Percentiles rank a stretch among this genome's conserved stretches.
These are phyloP conservation scores for Ophiostoma ulmi DNA, from an alignment of 2,329 filamentous ascomycete species.

Conservation along the genomic window DNA sequence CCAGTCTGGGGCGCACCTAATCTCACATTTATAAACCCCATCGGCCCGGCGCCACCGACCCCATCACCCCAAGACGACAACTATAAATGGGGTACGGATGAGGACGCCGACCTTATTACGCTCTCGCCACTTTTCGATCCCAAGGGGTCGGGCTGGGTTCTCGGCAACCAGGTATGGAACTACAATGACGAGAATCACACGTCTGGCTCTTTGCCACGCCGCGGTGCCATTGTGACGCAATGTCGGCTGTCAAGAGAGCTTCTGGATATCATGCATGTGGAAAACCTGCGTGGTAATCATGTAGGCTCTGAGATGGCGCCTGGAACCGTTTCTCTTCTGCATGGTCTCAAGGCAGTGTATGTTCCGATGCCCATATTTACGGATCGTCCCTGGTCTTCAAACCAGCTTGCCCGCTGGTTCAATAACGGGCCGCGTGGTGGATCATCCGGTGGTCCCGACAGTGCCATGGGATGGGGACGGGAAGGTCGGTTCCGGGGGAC, in stretches of 20 bases:
- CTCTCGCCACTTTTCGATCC: constrained; percentile 78
- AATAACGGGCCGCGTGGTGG: constrained; percentile 54
- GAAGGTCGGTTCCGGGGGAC: constrained; percentile 54
- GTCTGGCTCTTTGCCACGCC: constrained; percentile 58
- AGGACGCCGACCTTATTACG: constrained; percentile 41
- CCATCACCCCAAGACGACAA: constrained; percentile 29
- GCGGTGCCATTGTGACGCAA: constrained; percentile 73
- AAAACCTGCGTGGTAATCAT: constrained; percentile 67
- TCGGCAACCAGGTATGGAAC: constrained; percentile 62
- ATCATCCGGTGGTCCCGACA: constrained; percentile 47
- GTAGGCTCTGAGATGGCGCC: constrained; percentile 78
- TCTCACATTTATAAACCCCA: constrained; percentile 54
- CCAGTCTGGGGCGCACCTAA: constrained; percentile 62
- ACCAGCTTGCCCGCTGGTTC: constrained; percentile 53
- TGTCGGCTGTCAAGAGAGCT: constrained; percentile 66
- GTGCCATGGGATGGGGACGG: constrained; percentile 55
- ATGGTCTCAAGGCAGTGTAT: constrained; percentile 73
- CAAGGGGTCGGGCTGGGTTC: constrained; percentile 66
- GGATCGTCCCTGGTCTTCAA: constrained; percentile 63
- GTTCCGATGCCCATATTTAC: constrained; percentile 76
- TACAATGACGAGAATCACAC: constrained; percentile 51
- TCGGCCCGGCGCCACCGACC: constrained; percentile 44
- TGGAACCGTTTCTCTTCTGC: constrained; percentile 65
- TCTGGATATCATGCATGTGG: constrained; percentile 70
- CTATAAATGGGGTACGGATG: constrained; percentile 33